Evolutionary conservation across 495 filamentous ascomycete genomes (phyloP).

Genomic region (Aspergillus steynii): DNA sequence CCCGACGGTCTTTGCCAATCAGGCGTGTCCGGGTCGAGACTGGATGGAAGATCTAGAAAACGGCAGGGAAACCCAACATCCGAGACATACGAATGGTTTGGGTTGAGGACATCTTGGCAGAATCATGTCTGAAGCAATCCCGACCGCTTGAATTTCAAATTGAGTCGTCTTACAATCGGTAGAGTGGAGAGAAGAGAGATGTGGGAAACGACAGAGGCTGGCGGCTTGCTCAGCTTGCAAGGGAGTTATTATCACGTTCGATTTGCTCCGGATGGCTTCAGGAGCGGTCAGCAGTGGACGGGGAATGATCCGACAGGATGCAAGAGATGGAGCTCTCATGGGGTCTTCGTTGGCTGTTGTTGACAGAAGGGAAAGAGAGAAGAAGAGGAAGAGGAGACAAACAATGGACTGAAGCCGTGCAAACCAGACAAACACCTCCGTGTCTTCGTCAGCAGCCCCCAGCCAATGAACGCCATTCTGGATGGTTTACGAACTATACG

Average conservation of each 20-base stretch:
- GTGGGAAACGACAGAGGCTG: not conserved
- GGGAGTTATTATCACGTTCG: not conserved
- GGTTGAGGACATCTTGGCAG: not conserved
- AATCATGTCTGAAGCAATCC: not conserved
- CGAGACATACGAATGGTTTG: slow-evolving; percentile 13
- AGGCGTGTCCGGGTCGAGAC: slow-evolving; percentile 7
- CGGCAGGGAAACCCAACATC: slow-evolving; percentile 10
- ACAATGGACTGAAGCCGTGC: not conserved
- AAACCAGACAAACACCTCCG: not conserved
- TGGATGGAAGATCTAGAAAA: slow-evolving; percentile 17
- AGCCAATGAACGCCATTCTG: too few species aligned
- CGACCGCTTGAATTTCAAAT: not conserved
- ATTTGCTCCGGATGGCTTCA: not conserved
- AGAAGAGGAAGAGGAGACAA: not conserved
- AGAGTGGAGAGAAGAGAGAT: not conserved
- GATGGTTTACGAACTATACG: not conserved
- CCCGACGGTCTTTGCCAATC: not conserved
- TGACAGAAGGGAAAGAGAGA: not conserved
- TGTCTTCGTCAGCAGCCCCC: not conserved
- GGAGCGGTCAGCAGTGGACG: not conserved
- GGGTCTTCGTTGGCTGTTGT: too few species aligned
- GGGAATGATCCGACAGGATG: not conserved
- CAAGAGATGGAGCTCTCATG: not conserved
- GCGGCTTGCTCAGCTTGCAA: not conserved
- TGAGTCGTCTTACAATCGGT: not conserved